These are phyloP conservation scores for Mortierella sp. DNA, from an alignment of 371 early-diverging fungal genomes.

Conservation along the genomic window DNA sequence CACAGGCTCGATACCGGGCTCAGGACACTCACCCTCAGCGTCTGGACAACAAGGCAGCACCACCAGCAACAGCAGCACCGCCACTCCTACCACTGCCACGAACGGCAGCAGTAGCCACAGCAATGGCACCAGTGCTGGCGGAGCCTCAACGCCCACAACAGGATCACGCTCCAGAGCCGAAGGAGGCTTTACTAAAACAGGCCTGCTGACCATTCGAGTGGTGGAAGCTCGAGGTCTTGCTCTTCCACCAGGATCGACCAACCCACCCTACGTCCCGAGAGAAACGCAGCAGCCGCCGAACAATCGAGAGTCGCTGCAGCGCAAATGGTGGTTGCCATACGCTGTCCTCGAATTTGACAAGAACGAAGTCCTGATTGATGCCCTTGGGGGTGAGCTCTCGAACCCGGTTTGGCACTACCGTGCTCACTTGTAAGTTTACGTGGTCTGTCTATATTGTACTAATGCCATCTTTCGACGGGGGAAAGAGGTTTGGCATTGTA, in stretches of 20 bases:
- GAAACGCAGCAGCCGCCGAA: constrained; percentile 51
- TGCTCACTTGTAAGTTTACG: constrained; percentile 88
- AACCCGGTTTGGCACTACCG: constrained; percentile 87
- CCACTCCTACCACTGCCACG: too few species aligned
- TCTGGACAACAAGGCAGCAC: constrained; percentile 8
- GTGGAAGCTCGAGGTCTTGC: constrained; percentile 83
- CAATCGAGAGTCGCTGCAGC: constrained; percentile 76
- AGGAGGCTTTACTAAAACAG: constrained; percentile 50
- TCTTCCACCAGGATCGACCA: constrained; percentile 57
- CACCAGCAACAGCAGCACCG: too few species aligned
- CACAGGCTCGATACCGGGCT: constrained; percentile 22
- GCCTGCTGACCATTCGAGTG: constrained; percentile 81
- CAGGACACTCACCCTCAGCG: constrained; percentile 24
- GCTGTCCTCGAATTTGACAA: constrained; percentile 94
- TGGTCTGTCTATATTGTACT: constrained; percentile 1
- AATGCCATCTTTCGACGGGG: too few species aligned
- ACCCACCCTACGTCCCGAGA: constrained; percentile 56
- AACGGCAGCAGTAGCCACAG: not conserved
- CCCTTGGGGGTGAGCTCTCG: constrained; percentile 79
- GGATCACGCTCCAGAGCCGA: constrained; percentile 5
- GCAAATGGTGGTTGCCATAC: constrained; percentile 88
- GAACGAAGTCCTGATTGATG: constrained; percentile 89
- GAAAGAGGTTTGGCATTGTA: too few species aligned
- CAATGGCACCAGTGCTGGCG: constrained; percentile 2
- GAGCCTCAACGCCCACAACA: too few species aligned